A percentile compares a stretch with the other conserved stretches of the same genome.
phyloP scores from a whole-genome alignment of 2,329 filamentous ascomycete genomes.

The Verruconis gallopava region DNA sequence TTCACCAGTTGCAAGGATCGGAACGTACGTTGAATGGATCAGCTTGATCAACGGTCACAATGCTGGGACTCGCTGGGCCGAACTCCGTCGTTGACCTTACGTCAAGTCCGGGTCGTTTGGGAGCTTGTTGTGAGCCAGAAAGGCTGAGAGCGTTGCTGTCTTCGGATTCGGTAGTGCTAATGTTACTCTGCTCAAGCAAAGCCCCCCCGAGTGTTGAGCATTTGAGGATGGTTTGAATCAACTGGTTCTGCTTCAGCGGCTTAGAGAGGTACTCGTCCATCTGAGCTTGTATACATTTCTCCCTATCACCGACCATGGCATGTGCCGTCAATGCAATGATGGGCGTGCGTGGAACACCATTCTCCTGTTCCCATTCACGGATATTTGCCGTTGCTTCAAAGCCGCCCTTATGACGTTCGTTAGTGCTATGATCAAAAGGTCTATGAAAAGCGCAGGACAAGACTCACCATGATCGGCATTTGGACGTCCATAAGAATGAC shows the following conservation, averaged over 20 bases:
- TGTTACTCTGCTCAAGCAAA: slow-evolving; percentile 52
- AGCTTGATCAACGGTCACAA: slow-evolving; percentile 8
- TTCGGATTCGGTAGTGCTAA: slow-evolving; percentile 1
- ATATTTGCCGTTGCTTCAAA: slow-evolving; percentile 97
- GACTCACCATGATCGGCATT: slow-evolving; percentile 92
- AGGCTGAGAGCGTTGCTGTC: neutral
- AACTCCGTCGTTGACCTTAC: slow-evolving; percentile 7
- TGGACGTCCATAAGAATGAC: slow-evolving; percentile 98
- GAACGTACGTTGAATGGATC: slow-evolving; percentile 9
- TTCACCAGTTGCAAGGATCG: too few species aligned
- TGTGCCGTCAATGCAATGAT: slow-evolving; percentile 96
- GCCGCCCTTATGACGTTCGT: slow-evolving; percentile 53
- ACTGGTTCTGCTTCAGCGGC: slow-evolving; percentile 87
- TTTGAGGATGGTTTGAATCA: slow-evolving; percentile 95
- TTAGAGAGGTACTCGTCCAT: slow-evolving; percentile 99
- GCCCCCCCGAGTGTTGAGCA: slow-evolving; percentile 84
- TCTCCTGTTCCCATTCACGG: slow-evolving; percentile 78
- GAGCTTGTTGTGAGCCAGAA: neutral
- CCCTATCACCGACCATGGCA: slow-evolving; percentile 95
- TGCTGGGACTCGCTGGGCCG: slow-evolving; percentile 6
- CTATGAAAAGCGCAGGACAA: neutral
- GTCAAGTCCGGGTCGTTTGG: slow-evolving; percentile 9
- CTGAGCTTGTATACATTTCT: slow-evolving; percentile 95
- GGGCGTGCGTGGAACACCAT: slow-evolving; percentile 63
- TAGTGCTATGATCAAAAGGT: slow-evolving; percentile 19